Base-by-base conservation (phyloP, 495 filamentous ascomycete species). In the Aspergillus funiculosus region DNA sequence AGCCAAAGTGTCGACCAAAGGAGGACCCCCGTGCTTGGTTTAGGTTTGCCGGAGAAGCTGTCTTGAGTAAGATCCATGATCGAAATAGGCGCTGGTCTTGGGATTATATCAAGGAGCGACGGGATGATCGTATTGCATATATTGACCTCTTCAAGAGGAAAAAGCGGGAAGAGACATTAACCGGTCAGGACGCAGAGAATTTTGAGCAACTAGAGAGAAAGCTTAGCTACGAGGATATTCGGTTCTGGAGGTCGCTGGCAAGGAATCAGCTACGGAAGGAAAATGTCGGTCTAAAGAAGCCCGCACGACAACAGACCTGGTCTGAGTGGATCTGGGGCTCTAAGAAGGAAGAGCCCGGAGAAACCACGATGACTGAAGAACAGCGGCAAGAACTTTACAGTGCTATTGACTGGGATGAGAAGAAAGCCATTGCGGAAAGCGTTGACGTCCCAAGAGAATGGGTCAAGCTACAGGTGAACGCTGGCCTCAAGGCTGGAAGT, bases 391-490 rank as follows among this genome's bases (percentile, higher is more conserved):
- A 97, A 69, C 77, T 98, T 6, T 98, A 98, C 57, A 86, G 88
- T 52, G 94, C 87, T 25, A 98, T 98, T 52, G 89, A 96, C 57
- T 98, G 89, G 86, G 87, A 98, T 54, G 92, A 98, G 68, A 96
- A 96, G 73, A 85, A 89, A 39, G 82, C 82, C 2, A 74, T 98
- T 24, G 72, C 87, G 0, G 90, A 92, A 50, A 82, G 82, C 42
- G 84, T 98, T 19, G 90, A 97, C 57, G 75, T 86, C 37, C 92
- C 92, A 0, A 79, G 84, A 34, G 94, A 98, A 49, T 87, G 86
- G 39, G 77, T 96, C 43, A 95, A 96, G 66, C 70, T 96, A 58
- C 87, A 96, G 61, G 69, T 97, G 46, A 86, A 97, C 54, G 81
- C 91, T 24, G 87, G 85, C 32, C 80, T 98, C 18, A 84, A 82